Base-by-base conservation (phyloP, 1,284 basidiomycete species). In the Cryptococcus sp. region DNA sequence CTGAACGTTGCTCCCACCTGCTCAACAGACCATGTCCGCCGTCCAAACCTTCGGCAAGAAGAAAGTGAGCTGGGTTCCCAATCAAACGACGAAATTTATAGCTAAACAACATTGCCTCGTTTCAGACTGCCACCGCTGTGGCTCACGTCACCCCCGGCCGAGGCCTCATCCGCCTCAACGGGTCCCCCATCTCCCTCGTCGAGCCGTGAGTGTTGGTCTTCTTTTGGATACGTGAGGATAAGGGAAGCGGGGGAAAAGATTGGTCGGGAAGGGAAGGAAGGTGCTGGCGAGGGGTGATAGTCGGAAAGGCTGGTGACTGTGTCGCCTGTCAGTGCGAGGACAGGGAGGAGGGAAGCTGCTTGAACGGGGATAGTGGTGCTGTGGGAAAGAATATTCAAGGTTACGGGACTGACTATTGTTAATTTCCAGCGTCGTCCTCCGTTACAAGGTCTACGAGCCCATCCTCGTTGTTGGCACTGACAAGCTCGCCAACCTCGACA, bases 41-140 rank as follows among this genome's bases (percentile, higher is more conserved):
- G 92, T 96, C 70, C 93, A 96, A 80, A 93, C 91, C 66, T 96
- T 96, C 82, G 93, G 93, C 81, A 96, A 96, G 89, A 96, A 96
- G 88, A 95, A 95, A 88, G 90, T 85, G 76, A 66, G 85, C 78
- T 54, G 29, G 41, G 4, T 19, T 25, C 17, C 51, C 22, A 11
- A 26, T 34, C 26, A 53, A 41, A 26, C 19, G 48, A 44, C 16
- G 25, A 23, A 41, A 41, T 20, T 39, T 10, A 17, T 41, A 40
- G 43, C 23, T 22, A 40, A 44, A 17, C 16, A 16, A 20, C 19
- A 16, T 45, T 49, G n/a, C 49, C 16, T 13, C 29, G 25, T 48
- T 45, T 43, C 74, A 93, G 93, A 96, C 93, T 77, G 93, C 93
- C 66, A 96, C 93, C 64, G 93, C 93, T 63, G 93, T 96, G 78